Evolutionary conservation across 2,329 filamentous ascomycete species (phyloP), one percentile per base, ranked within the genome.

Genomic region (Colletotrichum falcatum): DNA sequence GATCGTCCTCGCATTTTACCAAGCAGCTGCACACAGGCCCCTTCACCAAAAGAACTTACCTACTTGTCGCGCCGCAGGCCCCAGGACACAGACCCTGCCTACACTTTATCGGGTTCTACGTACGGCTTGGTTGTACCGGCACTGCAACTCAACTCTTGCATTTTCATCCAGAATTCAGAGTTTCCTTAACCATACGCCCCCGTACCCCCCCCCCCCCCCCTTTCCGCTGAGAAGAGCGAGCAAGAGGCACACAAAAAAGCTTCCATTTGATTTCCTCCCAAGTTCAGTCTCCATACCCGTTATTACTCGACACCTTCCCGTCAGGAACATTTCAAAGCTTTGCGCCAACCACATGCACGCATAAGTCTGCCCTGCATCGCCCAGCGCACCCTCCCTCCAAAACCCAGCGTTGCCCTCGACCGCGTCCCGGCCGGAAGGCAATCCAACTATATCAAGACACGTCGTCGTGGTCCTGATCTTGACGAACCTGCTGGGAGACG

Each of bases 361-460:
- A 77, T 81, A 81, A 81, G 81, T 81, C 80, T 81, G 76, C 63
- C 78, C 78, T 83, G 80, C 81, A 83, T 82, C 80, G 79, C 76
- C 74, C 81, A 81, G 79, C 78, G 80, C 80, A 78, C 80, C 78
- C 80, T 79, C 78, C 79, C 78, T 76, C 63, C 70, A 66, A 72
- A 70, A 74, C 73, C 70, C 75, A 74, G 75, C 72, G 76, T 79
- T 73, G 73, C 76, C 63, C 64, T 67, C 69, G 61, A 74, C 77
- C 76, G 76, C 78, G 78, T 79, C 67, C 73, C 73, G 66, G 74
- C 73, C 72, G 66, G 66, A 73, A 74, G 76, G 75, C 82, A 83
- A 78, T 79, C 85, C 86, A 88, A 88, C 86, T 85, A 85, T 85
- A 86, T 87, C 85, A 85, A 86, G 86, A 88, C 86, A 88, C 87